These are phyloP conservation scores for Sechiopsis laciniata DNA, from an alignment of 306 rosid genomes.

Conservation along the genomic window DNA sequence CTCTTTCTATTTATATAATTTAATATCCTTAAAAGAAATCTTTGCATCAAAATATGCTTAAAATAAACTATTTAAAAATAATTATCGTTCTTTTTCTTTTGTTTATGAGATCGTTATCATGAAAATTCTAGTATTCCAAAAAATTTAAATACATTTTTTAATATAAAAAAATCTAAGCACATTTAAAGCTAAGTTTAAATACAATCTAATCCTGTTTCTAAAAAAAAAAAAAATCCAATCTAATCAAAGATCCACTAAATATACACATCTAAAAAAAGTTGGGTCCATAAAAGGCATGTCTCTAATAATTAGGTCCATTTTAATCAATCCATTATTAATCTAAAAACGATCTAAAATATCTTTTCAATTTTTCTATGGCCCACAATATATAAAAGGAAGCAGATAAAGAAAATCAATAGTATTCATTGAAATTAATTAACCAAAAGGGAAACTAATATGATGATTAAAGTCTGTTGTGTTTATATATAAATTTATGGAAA, in stretches of 20 bases:
- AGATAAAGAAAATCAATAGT: conserved; percentile 10
- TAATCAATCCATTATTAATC: conserved; percentile 1
- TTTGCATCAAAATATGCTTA: too few species aligned
- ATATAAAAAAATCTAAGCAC: not conserved
- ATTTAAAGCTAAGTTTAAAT: not conserved
- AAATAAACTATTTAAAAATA: too few species aligned
- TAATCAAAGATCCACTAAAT: conserved; percentile 7
- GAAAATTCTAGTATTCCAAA: not conserved
- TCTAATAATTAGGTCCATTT: conserved; percentile 16
- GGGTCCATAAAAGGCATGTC: conserved; percentile 22
- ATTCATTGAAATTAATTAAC: not conserved
- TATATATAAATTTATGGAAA: conserved; percentile 8
- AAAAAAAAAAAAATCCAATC: not conserved
- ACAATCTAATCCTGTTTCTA: conserved; percentile 3
- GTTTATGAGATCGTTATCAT: not conserved
- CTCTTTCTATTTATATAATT: not conserved
- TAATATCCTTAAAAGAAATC: not conserved
- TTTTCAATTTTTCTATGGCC: conserved; percentile 15
- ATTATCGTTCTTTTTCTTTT: not conserved
- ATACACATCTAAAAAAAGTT: not conserved
- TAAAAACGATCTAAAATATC: not conserved
- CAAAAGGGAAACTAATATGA: conserved; percentile 17
- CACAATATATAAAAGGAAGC: conserved; percentile 12
- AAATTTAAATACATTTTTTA: not conserved
- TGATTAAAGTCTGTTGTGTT: conserved; percentile 8